Evolutionary conservation across 2,329 filamentous ascomycete species (phyloP), one percentile per base, ranked within the genome.

Genomic region (Amauroascus verrucosus): DNA sequence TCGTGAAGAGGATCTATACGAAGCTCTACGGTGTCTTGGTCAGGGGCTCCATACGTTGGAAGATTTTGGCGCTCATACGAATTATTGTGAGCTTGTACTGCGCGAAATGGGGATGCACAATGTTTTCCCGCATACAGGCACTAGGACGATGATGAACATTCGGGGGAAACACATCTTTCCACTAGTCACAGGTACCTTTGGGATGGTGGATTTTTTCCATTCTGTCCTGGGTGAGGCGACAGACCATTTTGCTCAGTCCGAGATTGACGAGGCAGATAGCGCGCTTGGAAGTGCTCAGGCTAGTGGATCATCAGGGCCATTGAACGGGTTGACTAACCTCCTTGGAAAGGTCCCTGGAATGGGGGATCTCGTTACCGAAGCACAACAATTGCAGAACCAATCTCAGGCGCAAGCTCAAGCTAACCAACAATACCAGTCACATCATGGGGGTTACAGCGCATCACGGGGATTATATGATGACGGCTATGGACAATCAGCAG

Each of bases 181-280:
- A 4, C 72, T 91, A 1, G 82, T 88, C 20, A 91, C 86, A 24
- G 75, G 75, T 28, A 77, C 76, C 0, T 93, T 93, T 68, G 87
- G 87, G 38, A 86, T 82, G 59, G 86, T 91, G 2, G 87, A 91
- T 66, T 93, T 93, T 65, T 73, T 91, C 59, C 87, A 93, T 67
- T 89, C 85, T 1, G 86, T 88, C 2, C 69, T 80, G 22, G 77
- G 85, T 54, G 87, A 91, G 66, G 86, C 86, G 30, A 87, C 81
- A 9, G 87, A 93, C 63, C 85, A 90, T 65, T 88, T 93, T 63
- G 86, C 86, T 1, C 87, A 93, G 66, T 88, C 86, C 14, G 86
- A 91, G 65, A 82, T 93, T 33, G 86, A 89, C 54, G 84, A 91
- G 67, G 82, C 91, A 62, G 84, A 93, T 59, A 70, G 83, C 57